Evolutionary conservation across 2,329 filamentous ascomycete genomes (phyloP), one percentile per base, ranked within the genome.

Genomic region (Ophiostoma ulmi): DNA sequence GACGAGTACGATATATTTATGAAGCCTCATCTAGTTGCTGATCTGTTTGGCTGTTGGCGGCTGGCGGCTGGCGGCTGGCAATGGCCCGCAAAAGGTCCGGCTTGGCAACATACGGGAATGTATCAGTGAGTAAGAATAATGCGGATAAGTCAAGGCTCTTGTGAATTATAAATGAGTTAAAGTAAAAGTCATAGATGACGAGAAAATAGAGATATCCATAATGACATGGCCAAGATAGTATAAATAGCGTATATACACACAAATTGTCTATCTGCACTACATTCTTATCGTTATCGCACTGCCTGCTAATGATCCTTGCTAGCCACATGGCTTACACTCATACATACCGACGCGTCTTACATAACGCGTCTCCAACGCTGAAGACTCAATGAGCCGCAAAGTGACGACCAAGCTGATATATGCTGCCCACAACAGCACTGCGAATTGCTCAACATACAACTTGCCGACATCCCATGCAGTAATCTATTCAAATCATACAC

Each of bases 341-440:
- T 11, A 11, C 61, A 26, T 11, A 41, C n/a, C n/a, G 14, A 66
- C 64, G 64, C 64, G 64, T 66, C 64, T 66, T 66, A 66, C 38
- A 66, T 66, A 66, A 66, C 64, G 64, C 64, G 64, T 66, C 64
- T 38, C 31, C 14, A 17, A 44, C 3, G 20, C 17, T 65, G 22
- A 65, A 10, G 22, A 63, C 11, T n/a, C 31, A 65, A 64, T 36
- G 31, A 38, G 14, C 35, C 7, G 14, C 35, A 39, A 39, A 17
- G 52, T 26, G 20, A 8, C 5, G 58, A 64, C 26, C 26, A 35
- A 36, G 26, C 5, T 7, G 20, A 55, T 22, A 55, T 22, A 55
- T 11, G n/a, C n/a, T 48, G 44, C 52, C 22, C 5, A 44, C 64
- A 22, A 66, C 44, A 58, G 20, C 48, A 26, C 48, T 22, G 8